Base-by-base conservation (phyloP, 352 stramenopile genomes). In the Peronospora belbahrii region DNA sequence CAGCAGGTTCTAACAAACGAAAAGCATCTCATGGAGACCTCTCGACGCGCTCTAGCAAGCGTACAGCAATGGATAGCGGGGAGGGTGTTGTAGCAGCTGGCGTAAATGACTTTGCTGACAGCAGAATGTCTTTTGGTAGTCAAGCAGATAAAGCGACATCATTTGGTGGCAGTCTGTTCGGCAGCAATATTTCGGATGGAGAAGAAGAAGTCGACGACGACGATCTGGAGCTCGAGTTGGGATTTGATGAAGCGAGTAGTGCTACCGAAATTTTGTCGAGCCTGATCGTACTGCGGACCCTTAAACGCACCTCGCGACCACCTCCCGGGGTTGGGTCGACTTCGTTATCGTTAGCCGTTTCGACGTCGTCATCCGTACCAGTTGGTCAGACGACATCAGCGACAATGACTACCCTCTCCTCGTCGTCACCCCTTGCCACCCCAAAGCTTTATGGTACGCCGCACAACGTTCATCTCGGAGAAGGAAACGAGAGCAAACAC, bases 251-350 rank as follows among this genome's bases (percentile, higher is more conserved):
- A 22, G 70, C 68, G 1, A 84, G 62, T 42, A 91, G 72, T 37
- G 79, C 79, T 24, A 91, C 79, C 0, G 77, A 91, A 42, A 78
- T 85, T 24, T 39, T 91, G 41, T 84, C 80, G 10, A 88, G 78
- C 38, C 30, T 88, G 38, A 88, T 91, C 37, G 74, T 91, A 15
- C 57, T 83, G 23, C 74, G 80, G 6, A 84, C 71, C 2, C 62
- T 91, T 4, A 82, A 85, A 48, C 74, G 66, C 14, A 85, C 54
- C 18, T 73, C 70, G 22, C 65, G 73, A 18, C 70, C 72, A 7
- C 34, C 49, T 18, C 61, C 60, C 6, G 38, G 74, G 23, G 47
- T 62, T n/a, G 56, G 46, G 14, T 65, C 65, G 17, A 72, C 67
- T 34, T 62, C 74, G 6, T 75, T 61, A 32, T 71, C 70, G 34